A percentile compares a stretch with the other conserved stretches of the same genome.
phyloP scores from a whole-genome alignment of 2,329 filamentous ascomycete species.

The Dactylellina cionopaga region DNA sequence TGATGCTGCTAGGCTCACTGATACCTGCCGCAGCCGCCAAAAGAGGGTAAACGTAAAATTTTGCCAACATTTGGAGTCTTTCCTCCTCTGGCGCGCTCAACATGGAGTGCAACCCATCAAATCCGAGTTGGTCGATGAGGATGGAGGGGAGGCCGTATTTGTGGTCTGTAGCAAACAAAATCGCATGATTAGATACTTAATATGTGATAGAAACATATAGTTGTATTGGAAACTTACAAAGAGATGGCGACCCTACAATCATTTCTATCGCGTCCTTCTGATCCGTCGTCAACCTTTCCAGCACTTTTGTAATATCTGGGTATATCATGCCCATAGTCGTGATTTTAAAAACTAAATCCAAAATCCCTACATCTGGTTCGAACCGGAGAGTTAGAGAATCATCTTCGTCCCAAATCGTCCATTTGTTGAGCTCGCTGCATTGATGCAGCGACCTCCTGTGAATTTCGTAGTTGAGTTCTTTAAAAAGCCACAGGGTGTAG shows the following conservation, averaged over 20 bases:
- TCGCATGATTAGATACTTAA: no score
- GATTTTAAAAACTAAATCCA: constrained; percentile 13
- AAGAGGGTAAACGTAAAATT: background rate
- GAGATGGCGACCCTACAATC: constrained; percentile 1
- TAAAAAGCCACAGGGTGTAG: constrained; percentile 35
- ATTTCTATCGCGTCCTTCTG: background rate
- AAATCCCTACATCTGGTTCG: constrained; percentile 13
- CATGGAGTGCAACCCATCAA: constrained; percentile 8
- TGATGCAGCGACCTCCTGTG: background rate
- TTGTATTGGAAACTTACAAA: constrained; percentile 41
- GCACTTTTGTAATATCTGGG: background rate
- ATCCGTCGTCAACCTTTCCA: background rate
- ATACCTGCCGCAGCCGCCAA: background rate
- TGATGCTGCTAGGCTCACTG: background rate
- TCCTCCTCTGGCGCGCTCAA: constrained; percentile 3
- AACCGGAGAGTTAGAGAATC: constrained; percentile 1
- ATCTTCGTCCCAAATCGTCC: constrained; percentile 20
- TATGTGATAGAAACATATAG: no score
- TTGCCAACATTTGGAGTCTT: background rate
- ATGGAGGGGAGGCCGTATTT: constrained; percentile 19
- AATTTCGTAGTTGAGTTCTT: constrained; percentile 16
- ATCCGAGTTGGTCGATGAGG: constrained; percentile 17
- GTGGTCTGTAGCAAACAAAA: constrained; percentile 11
- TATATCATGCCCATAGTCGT: constrained; percentile 28
- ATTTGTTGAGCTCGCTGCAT: background rate